Percentiles rank a stretch among this genome's conserved stretches.
Conservation (phyloP, 768 basidiomycete genomes). For the Tulasnella sp. region DNA sequence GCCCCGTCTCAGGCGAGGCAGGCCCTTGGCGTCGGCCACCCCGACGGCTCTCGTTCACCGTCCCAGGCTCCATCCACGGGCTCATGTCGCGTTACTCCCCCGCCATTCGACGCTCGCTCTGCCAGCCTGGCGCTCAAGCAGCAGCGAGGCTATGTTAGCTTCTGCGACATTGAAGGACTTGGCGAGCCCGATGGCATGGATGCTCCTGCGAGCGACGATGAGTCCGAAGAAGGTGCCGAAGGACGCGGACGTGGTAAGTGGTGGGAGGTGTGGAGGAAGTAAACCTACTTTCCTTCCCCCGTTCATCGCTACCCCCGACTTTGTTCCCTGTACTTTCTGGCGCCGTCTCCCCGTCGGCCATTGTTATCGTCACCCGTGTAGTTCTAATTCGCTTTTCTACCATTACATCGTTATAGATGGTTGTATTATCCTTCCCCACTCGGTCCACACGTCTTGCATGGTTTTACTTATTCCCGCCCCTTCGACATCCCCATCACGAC, state of each 20-base stretch:
- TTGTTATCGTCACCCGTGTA: neutral
- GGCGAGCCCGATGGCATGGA: constrained; percentile 21
- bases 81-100: constrained; percentile 5
- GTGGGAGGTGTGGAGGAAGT: constrained; percentile 21
- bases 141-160: constrained; percentile 23
- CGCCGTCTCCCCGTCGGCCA: neutral
- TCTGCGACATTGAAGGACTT: constrained; percentile 22
- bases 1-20: constrained; percentile 8
- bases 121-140: constrained; percentile 17
- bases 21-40: neutral
- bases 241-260: constrained; percentile 13
- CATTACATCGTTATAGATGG: neutral
- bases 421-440: neutral
- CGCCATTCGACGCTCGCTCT: constrained; percentile 20
- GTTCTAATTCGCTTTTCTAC: neutral
- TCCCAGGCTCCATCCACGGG: neutral
- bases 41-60: neutral
- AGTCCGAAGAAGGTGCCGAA: constrained; percentile 1
- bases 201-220: constrained; percentile 8
- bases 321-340: neutral
- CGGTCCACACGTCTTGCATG: constrained; percentile 2
- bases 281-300: constrained; percentile 8
- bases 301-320: neutral
- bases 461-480: neutral
- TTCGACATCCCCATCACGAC: neutral